A percentile compares a stretch with the other conserved stretches of the same genome.
These are phyloP conservation scores for Moricandia arvensis DNA, from an alignment of 345 rosid genomes.

Conservation along the genomic window DNA sequence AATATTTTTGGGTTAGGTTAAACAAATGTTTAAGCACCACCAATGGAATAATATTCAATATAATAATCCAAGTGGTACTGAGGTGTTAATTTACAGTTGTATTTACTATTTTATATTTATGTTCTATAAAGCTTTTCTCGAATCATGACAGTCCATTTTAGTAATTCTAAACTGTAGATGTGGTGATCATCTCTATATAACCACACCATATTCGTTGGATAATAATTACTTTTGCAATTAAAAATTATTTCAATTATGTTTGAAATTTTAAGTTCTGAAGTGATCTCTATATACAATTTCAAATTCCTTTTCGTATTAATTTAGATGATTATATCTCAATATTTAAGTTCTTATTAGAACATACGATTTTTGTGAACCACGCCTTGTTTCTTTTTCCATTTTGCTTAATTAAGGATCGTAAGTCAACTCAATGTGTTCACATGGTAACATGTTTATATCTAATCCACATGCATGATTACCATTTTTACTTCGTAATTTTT, in stretches of 20 bases:
- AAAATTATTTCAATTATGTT: neutral
- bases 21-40: conserved; percentile 2
- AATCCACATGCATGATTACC: conserved; percentile 8
- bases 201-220: neutral
- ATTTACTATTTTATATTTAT: neutral
- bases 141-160: neutral
- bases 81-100: neutral
- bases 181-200: neutral
- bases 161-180: neutral
- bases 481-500: neutral
- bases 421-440: conserved; percentile 24
- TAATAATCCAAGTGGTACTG: neutral
- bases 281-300: neutral
- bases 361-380: neutral
- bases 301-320: neutral
- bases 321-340: neutral
- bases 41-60: neutral
- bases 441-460: conserved; percentile 21
- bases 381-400: neutral
- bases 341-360: neutral
- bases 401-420: neutral
- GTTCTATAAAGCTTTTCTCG: neutral
- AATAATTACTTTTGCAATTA: neutral
- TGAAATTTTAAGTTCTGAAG: neutral
- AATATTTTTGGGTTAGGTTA: neutral